A percentile compares a stretch with the other conserved stretches of the same genome.
Evolutionary conservation across 2,329 filamentous ascomycete species (phyloP).

Genomic region (Trichoderma gracile): DNA sequence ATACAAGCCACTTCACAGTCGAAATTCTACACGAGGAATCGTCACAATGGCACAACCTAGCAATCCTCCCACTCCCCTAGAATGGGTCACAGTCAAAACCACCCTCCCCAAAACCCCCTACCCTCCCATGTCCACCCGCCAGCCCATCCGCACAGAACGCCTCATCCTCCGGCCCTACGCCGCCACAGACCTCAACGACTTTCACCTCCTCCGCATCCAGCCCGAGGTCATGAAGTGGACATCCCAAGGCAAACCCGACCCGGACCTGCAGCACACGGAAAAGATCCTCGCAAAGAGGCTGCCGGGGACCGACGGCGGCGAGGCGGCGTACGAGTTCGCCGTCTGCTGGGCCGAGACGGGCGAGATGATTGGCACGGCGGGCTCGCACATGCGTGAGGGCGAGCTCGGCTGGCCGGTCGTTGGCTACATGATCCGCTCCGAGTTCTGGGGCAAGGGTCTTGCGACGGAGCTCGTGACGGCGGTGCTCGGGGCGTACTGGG

Average conservation of each 20-base stretch:
- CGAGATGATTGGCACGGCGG: constrained; percentile 55
- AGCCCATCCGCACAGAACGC: constrained; percentile 51
- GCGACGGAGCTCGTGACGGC: constrained; percentile 57
- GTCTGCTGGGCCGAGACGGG: constrained; percentile 50
- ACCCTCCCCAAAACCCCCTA: constrained; percentile 48
- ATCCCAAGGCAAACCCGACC: constrained; percentile 44
- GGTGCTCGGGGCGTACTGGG: constrained; percentile 50
- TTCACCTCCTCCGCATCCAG: constrained; percentile 56
- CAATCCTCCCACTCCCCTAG: constrained; percentile 27
- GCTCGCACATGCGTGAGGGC: constrained; percentile 41
- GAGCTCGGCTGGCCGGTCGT: constrained; percentile 57
- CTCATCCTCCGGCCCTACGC: constrained; percentile 55
- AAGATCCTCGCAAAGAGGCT: constrained; percentile 44
- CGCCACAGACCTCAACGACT: constrained; percentile 50
- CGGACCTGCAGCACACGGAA: constrained; percentile 47
- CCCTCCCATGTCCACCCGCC: constrained; percentile 43
- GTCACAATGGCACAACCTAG: constrained; percentile 29
- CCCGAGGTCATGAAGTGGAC: constrained; percentile 66
- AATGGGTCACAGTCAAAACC: constrained; percentile 49
- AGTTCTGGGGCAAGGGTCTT: constrained; percentile 58
- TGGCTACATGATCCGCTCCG: constrained; percentile 57
- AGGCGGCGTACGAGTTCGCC: constrained; percentile 56
- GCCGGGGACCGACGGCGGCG: constrained; percentile 50
- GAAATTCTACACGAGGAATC: background rate
- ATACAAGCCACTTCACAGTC: background rate